Base-by-base conservation (phyloP, 306 rosid genomes). In the Albizia julibrissin region DNA sequence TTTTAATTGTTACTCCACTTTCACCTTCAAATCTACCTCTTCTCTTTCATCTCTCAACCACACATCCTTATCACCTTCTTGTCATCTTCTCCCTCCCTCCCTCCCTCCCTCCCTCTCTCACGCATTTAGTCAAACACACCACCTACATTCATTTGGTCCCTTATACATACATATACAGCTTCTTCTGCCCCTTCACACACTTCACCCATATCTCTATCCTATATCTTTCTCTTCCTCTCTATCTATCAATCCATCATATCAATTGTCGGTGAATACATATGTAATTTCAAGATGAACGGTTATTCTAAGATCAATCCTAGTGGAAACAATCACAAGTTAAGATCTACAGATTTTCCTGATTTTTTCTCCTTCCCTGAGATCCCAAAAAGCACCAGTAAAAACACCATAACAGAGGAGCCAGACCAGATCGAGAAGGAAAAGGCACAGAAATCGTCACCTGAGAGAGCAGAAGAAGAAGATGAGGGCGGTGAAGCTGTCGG, bases 271-370 rank as follows among this genome's bases (percentile, higher is more conserved):
- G 1, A 37, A 37, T 37, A 0, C 6, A 6, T 37, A 37, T 37
- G 21, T 3, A 1, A 5, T 26, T 65, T 2, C 22, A 54, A 72
- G 46, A 91, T 87, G 93, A 86, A 85, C 14, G 86, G 85, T 6
- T 90, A 93, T 66, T 85, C 95, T 6, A 91, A 91, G 82, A 89
- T 90, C 54, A 86, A 67, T 69, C 18, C 75, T 13, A 42, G 42
- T 69, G 43, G 46, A 29, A 70, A 40, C 33, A 31, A n/a, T 76
- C 84, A 77, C 21, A 88, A 87, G 67, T 87, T 94, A 68, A 89
- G 90, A 91, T 91, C 95, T 71, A 44, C 84, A 3, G 92, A 88
- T 79, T 86, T 86, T 74, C 83, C 91, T 19, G 88, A 88, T 82
- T 79, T 79, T 24, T 22, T 16, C 14, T 73, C 91, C 42, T 66